Conservation (phyloP, 2,329 filamentous ascomycete genomes). For the Trichophyton simii region DNA sequence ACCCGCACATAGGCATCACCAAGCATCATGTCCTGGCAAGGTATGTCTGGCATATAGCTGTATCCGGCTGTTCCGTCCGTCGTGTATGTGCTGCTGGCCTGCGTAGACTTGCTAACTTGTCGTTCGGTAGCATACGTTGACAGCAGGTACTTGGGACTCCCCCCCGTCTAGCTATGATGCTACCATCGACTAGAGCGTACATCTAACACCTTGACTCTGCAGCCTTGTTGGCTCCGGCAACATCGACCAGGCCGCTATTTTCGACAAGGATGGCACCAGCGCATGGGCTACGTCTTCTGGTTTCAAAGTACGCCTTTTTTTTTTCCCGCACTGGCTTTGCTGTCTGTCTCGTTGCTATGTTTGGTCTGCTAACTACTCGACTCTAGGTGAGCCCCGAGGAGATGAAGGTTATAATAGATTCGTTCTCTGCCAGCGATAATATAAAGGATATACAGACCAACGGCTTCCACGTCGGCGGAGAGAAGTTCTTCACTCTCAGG, state of each 20-base stretch:
- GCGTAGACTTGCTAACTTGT: conserved; percentile 11
- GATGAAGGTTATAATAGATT: conserved; percentile 42
- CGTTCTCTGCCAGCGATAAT: conserved; percentile 36
- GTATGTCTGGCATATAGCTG: conserved; percentile 31
- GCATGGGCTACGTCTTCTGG: conserved; percentile 59
- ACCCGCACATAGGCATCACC: background rate
- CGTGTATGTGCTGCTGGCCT: conserved; percentile 4
- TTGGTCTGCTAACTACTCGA: too few species aligned
- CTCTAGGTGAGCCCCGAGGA: conserved; percentile 41
- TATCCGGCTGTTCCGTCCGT: background rate
- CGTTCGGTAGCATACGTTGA: conserved; percentile 45
- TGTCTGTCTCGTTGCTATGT: background rate
- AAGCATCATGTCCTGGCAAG: conserved; percentile 40
- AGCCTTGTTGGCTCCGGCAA: conserved; percentile 72
- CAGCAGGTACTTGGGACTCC: conserved; percentile 38
- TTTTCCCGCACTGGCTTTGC: background rate
- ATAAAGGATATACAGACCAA: conserved; percentile 56
- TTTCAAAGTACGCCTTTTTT: conserved; percentile 53
- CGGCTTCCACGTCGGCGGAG: conserved; percentile 63
- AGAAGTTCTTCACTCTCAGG: conserved; percentile 65
- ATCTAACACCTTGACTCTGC: conserved; percentile 6
- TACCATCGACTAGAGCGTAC: too few species aligned
- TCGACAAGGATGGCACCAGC: conserved; percentile 68
- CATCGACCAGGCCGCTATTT: conserved; percentile 73
- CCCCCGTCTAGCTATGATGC: background rate